These are phyloP conservation scores for Ceratocystis variospora DNA, from an alignment of 2,329 filamentous ascomycete genomes.

Conservation along the genomic window DNA sequence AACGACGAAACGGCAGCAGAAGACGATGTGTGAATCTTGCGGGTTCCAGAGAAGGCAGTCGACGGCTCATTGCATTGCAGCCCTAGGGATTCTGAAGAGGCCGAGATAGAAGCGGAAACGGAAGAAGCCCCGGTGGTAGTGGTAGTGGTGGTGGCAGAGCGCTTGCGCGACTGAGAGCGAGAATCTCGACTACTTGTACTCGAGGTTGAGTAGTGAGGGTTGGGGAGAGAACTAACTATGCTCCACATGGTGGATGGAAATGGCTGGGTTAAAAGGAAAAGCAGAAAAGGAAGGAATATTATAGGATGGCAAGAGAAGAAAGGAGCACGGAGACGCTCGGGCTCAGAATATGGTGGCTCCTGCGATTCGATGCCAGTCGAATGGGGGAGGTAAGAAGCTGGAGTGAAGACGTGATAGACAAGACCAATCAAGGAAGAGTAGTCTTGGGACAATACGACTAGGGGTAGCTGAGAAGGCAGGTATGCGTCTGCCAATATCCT, in stretches of 20 bases:
- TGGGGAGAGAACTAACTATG: constrained; percentile 15
- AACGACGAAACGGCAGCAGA: background rate
- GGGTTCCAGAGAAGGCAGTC: background rate
- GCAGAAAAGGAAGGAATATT: background rate
- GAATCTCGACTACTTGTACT: constrained; percentile 16
- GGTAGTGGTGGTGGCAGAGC: constrained; percentile 11
- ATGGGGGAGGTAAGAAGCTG: constrained; percentile 12
- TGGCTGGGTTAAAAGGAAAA: constrained; percentile 5
- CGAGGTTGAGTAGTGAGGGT: constrained; percentile 12
- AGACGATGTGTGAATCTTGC: constrained; percentile 3
- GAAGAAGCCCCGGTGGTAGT: background rate
- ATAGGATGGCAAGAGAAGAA: background rate
- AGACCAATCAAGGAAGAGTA: background rate
- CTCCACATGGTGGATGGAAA: constrained; percentile 18
- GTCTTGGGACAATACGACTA: background rate
- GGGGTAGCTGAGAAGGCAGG: background rate
- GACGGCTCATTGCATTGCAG: constrained; percentile 13
- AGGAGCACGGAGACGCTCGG: constrained; percentile 6
- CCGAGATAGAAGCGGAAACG: background rate
- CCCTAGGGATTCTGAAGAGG: constrained; percentile 12
- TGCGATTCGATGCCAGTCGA: constrained; percentile 8
- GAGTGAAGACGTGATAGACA: background rate
- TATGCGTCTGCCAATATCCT: background rate
- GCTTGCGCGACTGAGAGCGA: constrained; percentile 15
- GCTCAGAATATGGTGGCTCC: constrained; percentile 3